Conservation (phyloP, 2,329 filamentous ascomycete genomes). For the Cyclaneusma minus region DNA sequence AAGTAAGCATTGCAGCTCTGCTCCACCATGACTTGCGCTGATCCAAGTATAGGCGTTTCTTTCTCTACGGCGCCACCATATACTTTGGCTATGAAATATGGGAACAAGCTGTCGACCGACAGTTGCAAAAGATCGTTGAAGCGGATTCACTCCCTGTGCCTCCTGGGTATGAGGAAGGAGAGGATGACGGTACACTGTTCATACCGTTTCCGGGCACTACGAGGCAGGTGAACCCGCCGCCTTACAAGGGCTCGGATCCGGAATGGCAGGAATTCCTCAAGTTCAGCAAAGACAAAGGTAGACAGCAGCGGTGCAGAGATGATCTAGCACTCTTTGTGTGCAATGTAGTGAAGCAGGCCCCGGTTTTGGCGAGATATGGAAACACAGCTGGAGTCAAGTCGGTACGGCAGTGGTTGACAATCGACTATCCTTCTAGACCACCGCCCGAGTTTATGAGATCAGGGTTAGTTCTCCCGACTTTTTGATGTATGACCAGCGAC, state of each 20-base stretch:
- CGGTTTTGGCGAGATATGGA: constrained; percentile 29
- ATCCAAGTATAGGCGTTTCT: too few relatives aligned
- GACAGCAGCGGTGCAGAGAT: constrained; percentile 20
- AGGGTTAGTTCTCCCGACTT: constrained; percentile 32
- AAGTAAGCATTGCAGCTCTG: too few relatives aligned
- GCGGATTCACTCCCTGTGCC: neutral
- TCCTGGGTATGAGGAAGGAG: constrained; percentile 4
- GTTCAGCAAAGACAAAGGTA: constrained; percentile 31
- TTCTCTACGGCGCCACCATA: too few relatives aligned
- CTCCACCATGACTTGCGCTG: too few relatives aligned
- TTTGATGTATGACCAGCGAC: constrained; percentile 1
- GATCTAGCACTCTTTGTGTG: constrained; percentile 29
- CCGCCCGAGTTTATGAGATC: constrained; percentile 43
- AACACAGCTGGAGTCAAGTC: constrained; percentile 30
- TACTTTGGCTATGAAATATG: too few relatives aligned
- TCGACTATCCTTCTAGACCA: constrained; percentile 41
- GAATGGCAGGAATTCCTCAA: constrained; percentile 47
- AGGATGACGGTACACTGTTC: constrained; percentile 33
- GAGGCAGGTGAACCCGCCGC: constrained; percentile 27
- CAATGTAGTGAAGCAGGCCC: constrained; percentile 24
- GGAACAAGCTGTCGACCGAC: too few relatives aligned
- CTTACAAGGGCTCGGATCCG: constrained; percentile 40
- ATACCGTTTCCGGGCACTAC: constrained; percentile 47
- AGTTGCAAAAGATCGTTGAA: too few relatives aligned
- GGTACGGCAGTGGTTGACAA: constrained; percentile 37